Conservation (phyloP, 768 basidiomycete genomes). For the Lentinula aciculospora region DNA sequence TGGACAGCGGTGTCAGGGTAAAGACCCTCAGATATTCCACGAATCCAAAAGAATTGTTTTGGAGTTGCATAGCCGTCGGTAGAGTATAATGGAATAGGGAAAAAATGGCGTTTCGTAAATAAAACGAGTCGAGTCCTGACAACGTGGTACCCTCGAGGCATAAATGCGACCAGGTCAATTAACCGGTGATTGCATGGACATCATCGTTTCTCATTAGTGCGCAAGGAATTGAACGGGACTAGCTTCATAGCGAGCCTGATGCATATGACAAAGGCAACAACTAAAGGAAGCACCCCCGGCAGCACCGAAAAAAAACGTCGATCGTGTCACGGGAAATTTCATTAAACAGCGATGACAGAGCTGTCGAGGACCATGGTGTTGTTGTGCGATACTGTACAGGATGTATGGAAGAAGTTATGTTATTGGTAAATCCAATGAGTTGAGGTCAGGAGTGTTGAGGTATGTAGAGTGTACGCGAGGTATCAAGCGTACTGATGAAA, state of each 20-base stretch:
- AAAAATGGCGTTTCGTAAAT: not conserved
- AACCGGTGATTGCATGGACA: not conserved
- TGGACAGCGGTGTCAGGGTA: too few relatives aligned
- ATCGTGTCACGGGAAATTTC: not conserved
- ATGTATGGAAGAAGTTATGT: not conserved
- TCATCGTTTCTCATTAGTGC: not conserved
- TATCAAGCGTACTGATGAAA: not conserved
- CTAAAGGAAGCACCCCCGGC: not conserved
- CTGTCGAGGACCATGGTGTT: not conserved
- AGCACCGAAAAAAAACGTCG: not conserved
- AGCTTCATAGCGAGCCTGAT: not conserved
- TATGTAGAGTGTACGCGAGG: not conserved
- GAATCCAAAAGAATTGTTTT: not conserved
- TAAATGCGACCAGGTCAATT: not conserved
- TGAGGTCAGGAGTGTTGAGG: not conserved
- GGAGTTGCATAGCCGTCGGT: not conserved
- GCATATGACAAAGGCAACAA: not conserved
- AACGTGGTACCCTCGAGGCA: not conserved
- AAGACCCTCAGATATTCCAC: too few relatives aligned
- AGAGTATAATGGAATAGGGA: not conserved
- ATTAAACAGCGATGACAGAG: not conserved
- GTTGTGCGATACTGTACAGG: not conserved
- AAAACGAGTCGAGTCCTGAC: not conserved
- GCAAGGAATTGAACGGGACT: too few relatives aligned
- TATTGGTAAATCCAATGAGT: not conserved